Percentiles rank a stretch among this genome's conserved stretches.
Evolutionary conservation across 768 basidiomycete genomes (phyloP).

Genomic region (Hortiboletus flavorubellus): DNA sequence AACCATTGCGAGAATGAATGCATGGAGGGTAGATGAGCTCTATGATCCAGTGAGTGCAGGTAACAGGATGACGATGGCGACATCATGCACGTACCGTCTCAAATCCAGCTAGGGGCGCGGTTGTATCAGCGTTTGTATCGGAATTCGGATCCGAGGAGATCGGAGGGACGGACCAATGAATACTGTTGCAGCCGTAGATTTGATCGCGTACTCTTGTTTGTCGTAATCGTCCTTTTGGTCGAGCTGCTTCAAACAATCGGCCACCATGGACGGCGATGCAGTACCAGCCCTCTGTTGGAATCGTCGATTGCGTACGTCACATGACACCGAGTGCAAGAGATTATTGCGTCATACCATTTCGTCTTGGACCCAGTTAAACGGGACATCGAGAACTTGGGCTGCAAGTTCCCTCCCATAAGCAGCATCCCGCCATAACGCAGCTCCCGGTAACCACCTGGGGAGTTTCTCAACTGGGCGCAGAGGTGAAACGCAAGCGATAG

Average conservation of each 20-base stretch:
- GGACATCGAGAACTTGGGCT: conserved; percentile 19
- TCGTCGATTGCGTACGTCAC: not conserved
- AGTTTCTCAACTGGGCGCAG: conserved; percentile 15
- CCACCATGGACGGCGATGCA: conserved; percentile 26
- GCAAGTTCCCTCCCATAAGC: conserved; percentile 10
- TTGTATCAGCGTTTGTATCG: not conserved
- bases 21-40: conserved; percentile 24
- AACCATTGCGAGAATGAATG: conserved; percentile 29
- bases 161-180: conserved; percentile 19
- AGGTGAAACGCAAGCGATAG: not conserved
- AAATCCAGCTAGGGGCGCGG: conserved; percentile 17
- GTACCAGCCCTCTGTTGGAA: conserved; percentile 9
- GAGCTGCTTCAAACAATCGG: conserved; percentile 18
- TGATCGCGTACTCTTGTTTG: conserved; percentile 25
- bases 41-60: not conserved
- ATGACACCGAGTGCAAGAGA: not conserved
- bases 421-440: conserved; percentile 19
- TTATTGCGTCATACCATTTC: conserved; percentile 16
- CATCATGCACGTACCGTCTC: conserved; percentile 19
- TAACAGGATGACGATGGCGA: not conserved
- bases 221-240: conserved; percentile 15
- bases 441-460: conserved; percentile 26
- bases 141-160: not conserved
- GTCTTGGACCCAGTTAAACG: conserved; percentile 25
- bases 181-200: conserved; percentile 22